Evolutionary conservation across 192 early-diverging fungal species (phyloP).

Genomic region (Dispira simplex): DNA sequence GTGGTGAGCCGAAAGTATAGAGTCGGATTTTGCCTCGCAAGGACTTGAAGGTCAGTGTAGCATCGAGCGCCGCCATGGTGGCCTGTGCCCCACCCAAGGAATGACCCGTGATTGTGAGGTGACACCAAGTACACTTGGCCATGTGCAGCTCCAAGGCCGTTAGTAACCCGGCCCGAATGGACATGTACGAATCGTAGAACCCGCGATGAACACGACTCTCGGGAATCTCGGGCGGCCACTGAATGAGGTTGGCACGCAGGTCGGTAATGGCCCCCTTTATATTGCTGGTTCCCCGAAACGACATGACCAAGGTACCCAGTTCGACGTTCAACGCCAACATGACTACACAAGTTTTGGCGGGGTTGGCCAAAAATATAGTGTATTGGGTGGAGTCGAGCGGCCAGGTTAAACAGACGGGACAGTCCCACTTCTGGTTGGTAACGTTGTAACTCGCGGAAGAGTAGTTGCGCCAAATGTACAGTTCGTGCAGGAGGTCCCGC

Average conservation of each 20-base stretch:
- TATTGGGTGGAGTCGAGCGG: background rate
- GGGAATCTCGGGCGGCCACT: background rate
- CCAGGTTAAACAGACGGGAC: background rate
- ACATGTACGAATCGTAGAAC: background rate
- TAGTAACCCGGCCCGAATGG: background rate
- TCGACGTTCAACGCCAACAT: background rate
- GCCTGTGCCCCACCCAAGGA: conserved; percentile 7
- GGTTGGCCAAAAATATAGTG: background rate
- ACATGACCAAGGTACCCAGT: background rate
- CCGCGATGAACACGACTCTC: background rate
- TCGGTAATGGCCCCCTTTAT: background rate
- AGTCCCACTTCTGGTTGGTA: background rate
- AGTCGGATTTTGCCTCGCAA: too few species aligned
- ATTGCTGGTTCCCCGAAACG: background rate
- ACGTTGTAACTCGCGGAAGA: background rate
- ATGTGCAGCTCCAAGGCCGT: background rate
- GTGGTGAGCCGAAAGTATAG: too few species aligned
- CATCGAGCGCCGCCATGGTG: background rate
- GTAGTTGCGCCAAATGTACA: conserved; percentile 9
- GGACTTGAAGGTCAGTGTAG: too few species aligned
- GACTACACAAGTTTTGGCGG: background rate
- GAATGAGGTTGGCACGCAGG: background rate
- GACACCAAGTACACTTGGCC: background rate
- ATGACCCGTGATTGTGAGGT: background rate
- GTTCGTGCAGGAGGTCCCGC: conserved; percentile 1